Evolutionary conservation across 2,329 filamentous ascomycete genomes (phyloP).

Genomic region (Xylaria sp.): DNA sequence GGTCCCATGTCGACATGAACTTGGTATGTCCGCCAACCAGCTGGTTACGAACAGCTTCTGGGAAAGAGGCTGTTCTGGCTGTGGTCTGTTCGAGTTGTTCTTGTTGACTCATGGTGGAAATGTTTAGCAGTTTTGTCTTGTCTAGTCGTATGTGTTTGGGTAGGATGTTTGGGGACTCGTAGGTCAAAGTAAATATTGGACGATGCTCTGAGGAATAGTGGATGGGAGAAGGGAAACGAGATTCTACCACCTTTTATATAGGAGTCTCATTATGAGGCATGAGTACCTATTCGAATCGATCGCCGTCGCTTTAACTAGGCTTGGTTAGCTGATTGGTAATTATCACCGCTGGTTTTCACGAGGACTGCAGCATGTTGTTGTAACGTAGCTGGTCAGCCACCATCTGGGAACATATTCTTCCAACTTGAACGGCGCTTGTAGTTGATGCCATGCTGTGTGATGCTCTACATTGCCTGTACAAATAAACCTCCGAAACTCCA

Average conservation of each 20-base stretch:
- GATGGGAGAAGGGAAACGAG: background rate
- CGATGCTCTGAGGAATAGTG: background rate
- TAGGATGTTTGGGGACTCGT: background rate
- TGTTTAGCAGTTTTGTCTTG: background rate
- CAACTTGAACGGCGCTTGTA: too few species aligned
- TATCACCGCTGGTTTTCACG: background rate
- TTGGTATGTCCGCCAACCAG: constrained; percentile 28
- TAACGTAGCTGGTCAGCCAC: background rate
- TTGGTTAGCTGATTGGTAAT: background rate
- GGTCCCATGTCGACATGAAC: constrained; percentile 42
- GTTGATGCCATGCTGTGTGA: too few species aligned
- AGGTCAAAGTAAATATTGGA: background rate
- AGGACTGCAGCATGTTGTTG: background rate
- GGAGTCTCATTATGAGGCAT: too few species aligned
- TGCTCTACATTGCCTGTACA: background rate
- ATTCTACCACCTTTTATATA: background rate
- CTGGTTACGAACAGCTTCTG: constrained; percentile 21
- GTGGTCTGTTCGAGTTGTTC: constrained; percentile 32
- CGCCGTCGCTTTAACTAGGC: background rate
- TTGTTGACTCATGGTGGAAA: constrained; percentile 31
- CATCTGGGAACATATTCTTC: background rate
- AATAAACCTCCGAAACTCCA: too few species aligned
- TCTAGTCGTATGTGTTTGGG: background rate
- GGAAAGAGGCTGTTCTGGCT: constrained; percentile 17
- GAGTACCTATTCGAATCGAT: too few species aligned